Conservation (phyloP, 2,329 filamentous ascomycete genomes). For the Fusarium sterilihyphosum region DNA sequence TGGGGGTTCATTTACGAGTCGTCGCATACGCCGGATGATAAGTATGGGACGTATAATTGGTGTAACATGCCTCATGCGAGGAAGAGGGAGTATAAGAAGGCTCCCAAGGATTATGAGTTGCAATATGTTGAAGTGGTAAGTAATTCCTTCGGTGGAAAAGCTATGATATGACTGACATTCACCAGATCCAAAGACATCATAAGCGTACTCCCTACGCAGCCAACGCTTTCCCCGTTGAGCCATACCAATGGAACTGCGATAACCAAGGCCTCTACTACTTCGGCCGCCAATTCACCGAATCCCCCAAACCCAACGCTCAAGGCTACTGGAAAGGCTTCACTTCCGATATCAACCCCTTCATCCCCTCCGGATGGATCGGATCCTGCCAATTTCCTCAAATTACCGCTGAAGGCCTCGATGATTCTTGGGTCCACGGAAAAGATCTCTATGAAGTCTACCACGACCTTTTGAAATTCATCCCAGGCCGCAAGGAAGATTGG, state of each 20-base stretch:
- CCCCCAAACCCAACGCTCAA: slow-evolving; percentile 58
- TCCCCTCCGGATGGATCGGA: slow-evolving; percentile 73
- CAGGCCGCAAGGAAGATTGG: slow-evolving; percentile 57
- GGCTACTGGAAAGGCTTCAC: slow-evolving; percentile 74
- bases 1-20: slow-evolving; percentile 81
- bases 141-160: not conserved
- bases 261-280: slow-evolving; percentile 77
- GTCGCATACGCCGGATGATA: slow-evolving; percentile 64
- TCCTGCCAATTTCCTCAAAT: slow-evolving; percentile 86
- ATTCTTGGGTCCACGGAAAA: slow-evolving; percentile 79
- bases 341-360: slow-evolving; percentile 72
- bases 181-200: slow-evolving; percentile 82
- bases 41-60: slow-evolving; percentile 78
- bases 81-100: slow-evolving; percentile 67
- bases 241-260: slow-evolving; percentile 77
- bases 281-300: slow-evolving; percentile 61
- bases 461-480: slow-evolving; percentile 74
- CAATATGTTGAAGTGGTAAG: slow-evolving; percentile 79
- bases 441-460: slow-evolving; percentile 83
- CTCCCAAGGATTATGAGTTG: slow-evolving; percentile 67
- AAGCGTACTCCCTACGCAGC: slow-evolving; percentile 83
- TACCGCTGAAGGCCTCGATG: slow-evolving; percentile 74
- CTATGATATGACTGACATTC: not conserved
- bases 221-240: slow-evolving; percentile 80
- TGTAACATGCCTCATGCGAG: slow-evolving; percentile 92